Evolutionary conservation across 768 basidiomycete species (phyloP).

Genomic region (Hypsizygus marmoreus): DNA sequence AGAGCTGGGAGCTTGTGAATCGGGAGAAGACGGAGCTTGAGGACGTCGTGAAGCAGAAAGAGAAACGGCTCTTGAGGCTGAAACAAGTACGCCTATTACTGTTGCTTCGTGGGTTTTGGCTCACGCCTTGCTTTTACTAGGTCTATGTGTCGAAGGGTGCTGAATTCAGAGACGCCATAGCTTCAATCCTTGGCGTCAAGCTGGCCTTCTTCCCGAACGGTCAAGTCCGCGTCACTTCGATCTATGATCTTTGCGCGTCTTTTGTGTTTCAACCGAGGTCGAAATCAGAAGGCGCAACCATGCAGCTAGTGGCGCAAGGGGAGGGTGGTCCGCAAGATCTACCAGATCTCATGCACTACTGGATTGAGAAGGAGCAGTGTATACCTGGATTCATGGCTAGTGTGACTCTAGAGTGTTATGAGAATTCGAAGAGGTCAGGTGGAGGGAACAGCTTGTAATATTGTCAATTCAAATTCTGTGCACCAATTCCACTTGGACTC

Average conservation of each 20-base stretch:
- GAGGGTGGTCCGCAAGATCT: constrained; percentile 77
- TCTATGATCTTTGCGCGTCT: constrained; percentile 83
- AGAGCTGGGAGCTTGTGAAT: constrained; percentile 74
- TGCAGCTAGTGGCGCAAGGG: constrained; percentile 76
- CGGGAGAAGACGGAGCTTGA: constrained; percentile 72
- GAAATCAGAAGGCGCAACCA: constrained; percentile 43
- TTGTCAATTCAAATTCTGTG: no score
- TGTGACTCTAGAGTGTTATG: constrained; percentile 86
- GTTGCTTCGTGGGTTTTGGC: not conserved
- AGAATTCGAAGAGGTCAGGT: constrained; percentile 56
- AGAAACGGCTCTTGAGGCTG: constrained; percentile 76
- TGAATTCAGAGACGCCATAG: constrained; percentile 91
- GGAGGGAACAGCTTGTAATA: constrained; percentile 39
- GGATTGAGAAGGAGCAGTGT: constrained; percentile 85
- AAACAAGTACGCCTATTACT: constrained; percentile 59
- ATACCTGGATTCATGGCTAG: constrained; percentile 89
- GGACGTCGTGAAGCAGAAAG: constrained; percentile 69
- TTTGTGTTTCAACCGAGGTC: constrained; percentile 80
- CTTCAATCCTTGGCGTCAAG: constrained; percentile 87
- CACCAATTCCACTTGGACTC: no score
- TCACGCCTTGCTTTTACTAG: constrained; percentile 34
- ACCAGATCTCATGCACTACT: constrained; percentile 76
- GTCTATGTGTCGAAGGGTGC: constrained; percentile 83
- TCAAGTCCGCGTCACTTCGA: constrained; percentile 85
- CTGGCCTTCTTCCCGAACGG: constrained; percentile 91